A percentile compares a stretch with the other conserved stretches of the same genome.
phyloP scores from a whole-genome alignment of 2,329 filamentous ascomycete species.

The Cladophialophora yegresii region DNA sequence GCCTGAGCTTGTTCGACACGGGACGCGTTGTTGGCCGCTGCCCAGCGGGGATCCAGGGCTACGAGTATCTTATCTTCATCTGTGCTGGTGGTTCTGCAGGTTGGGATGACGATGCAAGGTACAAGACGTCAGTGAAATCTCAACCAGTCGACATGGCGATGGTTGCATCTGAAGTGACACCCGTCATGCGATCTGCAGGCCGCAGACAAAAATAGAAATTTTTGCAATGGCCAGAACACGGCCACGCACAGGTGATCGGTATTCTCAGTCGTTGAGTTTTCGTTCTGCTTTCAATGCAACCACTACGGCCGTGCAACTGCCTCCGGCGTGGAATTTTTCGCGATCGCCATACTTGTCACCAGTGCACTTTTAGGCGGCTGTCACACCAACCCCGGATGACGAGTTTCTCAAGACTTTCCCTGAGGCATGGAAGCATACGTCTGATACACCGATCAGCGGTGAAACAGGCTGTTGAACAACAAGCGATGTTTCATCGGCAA shows the following conservation, averaged over 20 bases:
- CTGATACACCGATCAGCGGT: not conserved
- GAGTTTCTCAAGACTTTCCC: not conserved
- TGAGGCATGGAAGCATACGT: not conserved
- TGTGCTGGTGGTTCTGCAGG: not conserved
- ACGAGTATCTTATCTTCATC: not conserved
- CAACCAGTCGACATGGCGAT: slow-evolving; percentile 5
- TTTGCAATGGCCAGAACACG: slow-evolving; percentile 3
- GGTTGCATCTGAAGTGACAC: slow-evolving; percentile 6
- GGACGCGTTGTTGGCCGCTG: not conserved
- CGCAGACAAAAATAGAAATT: slow-evolving; percentile 14
- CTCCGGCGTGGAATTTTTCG: not conserved
- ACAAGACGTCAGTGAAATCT: slow-evolving; percentile 10
- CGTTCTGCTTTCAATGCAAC: not conserved
- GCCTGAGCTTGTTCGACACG: not conserved
- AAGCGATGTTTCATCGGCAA: slow-evolving; percentile 17
- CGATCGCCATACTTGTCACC: not conserved
- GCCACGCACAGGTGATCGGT: not conserved
- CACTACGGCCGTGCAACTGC: not conserved
- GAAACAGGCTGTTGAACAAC: slow-evolving; percentile 8
- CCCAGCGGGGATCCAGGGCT: not conserved
- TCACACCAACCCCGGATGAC: not conserved
- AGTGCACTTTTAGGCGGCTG: not conserved
- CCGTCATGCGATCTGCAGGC: slow-evolving; percentile 10
- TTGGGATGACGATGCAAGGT: slow-evolving; percentile 20
- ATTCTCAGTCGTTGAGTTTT: not conserved